These are phyloP conservation scores for Geotrichum histeridarum DNA, from an alignment of 1,139 yeast species.

Conservation along the genomic window DNA sequence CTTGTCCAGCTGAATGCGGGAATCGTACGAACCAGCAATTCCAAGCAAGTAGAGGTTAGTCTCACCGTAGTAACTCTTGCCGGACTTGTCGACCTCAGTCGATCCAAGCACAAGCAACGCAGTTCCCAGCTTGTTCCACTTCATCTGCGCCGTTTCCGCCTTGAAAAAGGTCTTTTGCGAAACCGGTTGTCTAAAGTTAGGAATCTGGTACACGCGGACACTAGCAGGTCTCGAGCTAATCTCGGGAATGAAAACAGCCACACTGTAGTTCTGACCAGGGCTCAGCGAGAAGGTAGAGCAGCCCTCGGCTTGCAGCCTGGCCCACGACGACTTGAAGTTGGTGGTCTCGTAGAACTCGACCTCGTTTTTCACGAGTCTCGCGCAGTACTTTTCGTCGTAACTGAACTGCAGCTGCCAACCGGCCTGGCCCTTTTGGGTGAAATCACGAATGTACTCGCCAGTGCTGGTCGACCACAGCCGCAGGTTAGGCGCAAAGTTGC, in stretches of 20 bases:
- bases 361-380: conserved; percentile 53
- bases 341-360: conserved; percentile 64
- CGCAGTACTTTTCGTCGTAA: conserved; percentile 66
- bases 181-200: conserved; percentile 69
- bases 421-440: conserved; percentile 75
- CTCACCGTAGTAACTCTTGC: conserved; percentile 95
- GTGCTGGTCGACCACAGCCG: conserved; percentile 55
- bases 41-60: conserved; percentile 86
- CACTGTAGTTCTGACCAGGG: conserved; percentile 88
- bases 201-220: conserved; percentile 73
- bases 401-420: conserved; percentile 93
- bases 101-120: conserved; percentile 89
- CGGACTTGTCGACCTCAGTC: conserved; percentile 91
- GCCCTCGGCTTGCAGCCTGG: conserved; percentile 54
- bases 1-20: conserved; percentile 77
- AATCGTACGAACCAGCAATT: conserved; percentile 87
- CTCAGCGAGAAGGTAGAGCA: conserved; percentile 57
- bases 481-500: conserved; percentile 72
- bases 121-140: conserved; percentile 93
- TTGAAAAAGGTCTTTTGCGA: conserved; percentile 87
- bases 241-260: conserved; percentile 88
- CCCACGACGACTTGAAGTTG: conserved; percentile 55
- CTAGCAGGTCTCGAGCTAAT: conserved; percentile 73
- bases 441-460: conserved; percentile 54
- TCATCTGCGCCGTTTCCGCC: conserved; percentile 87